phyloP scores from a whole-genome alignment of 306 rosid genomes.

The Begonia peltatifolia region DNA sequence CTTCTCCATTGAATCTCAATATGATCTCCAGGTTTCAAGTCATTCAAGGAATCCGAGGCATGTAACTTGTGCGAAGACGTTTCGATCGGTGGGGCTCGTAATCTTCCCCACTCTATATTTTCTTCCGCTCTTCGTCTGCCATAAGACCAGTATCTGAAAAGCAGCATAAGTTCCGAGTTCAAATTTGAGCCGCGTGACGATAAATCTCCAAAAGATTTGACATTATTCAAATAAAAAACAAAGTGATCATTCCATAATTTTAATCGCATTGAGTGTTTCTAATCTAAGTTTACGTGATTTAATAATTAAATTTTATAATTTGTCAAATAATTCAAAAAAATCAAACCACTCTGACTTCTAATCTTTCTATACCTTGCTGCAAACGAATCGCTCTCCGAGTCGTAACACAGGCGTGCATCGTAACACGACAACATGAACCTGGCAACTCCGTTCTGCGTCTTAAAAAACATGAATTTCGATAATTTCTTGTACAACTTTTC shows the following conservation, averaged over 20 bases:
- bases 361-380: slow-evolving; percentile 57
- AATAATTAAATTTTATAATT: too few relatives aligned
- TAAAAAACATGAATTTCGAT: neutral
- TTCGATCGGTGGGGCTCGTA: slow-evolving; percentile 60
- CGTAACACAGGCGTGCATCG: slow-evolving; percentile 77
- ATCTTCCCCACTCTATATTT: slow-evolving; percentile 58
- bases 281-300: too few relatives aligned
- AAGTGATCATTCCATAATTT: too few relatives aligned
- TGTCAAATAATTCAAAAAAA: too few relatives aligned
- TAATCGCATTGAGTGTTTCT: too few relatives aligned
- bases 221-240: too few relatives aligned
- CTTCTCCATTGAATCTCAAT: slow-evolving; percentile 95
- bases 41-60: slow-evolving; percentile 48
- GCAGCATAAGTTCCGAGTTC: slow-evolving; percentile 1
- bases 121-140: slow-evolving; percentile 74
- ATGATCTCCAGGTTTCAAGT: slow-evolving; percentile 72
- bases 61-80: slow-evolving; percentile 51
- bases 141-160: slow-evolving; percentile 53
- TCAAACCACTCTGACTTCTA: too few relatives aligned
- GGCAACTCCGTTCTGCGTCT: slow-evolving; percentile 75
- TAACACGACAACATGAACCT: slow-evolving; percentile 93
- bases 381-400: slow-evolving; percentile 41
- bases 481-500: neutral
- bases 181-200: too few relatives aligned
- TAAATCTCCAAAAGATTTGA: too few relatives aligned